Conservation (phyloP, 805 yeast species). For the Starmerella scarabaei region DNA sequence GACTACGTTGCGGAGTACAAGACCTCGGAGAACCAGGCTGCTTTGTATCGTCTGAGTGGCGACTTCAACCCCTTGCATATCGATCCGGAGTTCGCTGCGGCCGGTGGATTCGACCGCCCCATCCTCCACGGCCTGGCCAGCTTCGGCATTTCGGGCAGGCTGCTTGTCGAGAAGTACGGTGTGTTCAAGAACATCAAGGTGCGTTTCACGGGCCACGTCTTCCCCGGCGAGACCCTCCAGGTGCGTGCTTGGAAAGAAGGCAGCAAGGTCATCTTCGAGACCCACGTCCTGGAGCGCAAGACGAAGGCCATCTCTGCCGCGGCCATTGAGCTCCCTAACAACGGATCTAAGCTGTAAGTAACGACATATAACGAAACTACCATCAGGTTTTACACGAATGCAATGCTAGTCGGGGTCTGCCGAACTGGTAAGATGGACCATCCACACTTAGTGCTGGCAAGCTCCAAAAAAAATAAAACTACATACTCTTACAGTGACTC, state of each 20-base stretch:
- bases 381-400: no score
- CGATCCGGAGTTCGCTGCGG: conserved; percentile 80
- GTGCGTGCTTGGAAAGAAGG: conserved; percentile 77
- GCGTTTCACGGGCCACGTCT: conserved; percentile 81
- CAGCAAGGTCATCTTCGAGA: conserved; percentile 60
- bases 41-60: conserved; percentile 80
- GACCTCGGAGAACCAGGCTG: conserved; percentile 65
- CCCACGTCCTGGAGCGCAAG: conserved; percentile 66
- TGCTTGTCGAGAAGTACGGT: conserved; percentile 68
- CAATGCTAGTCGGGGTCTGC: no score
- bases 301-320: conserved; percentile 74
- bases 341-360: conserved; percentile 20
- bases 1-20: conserved; percentile 49
- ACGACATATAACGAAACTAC: no score
- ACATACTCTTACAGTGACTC: no score
- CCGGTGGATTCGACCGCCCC: conserved; percentile 74
- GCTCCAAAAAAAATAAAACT: no score
- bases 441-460: no score
- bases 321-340: conserved; percentile 44
- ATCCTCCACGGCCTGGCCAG: conserved; percentile 87
- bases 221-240: conserved; percentile 82
- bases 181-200: conserved; percentile 72
- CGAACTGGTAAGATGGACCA: no score
- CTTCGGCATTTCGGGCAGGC: conserved; percentile 70
- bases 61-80: conserved; percentile 93